Evolutionary conservation across 345 rosid genomes (phyloP).

Genomic region (Syzygium aqueum): DNA sequence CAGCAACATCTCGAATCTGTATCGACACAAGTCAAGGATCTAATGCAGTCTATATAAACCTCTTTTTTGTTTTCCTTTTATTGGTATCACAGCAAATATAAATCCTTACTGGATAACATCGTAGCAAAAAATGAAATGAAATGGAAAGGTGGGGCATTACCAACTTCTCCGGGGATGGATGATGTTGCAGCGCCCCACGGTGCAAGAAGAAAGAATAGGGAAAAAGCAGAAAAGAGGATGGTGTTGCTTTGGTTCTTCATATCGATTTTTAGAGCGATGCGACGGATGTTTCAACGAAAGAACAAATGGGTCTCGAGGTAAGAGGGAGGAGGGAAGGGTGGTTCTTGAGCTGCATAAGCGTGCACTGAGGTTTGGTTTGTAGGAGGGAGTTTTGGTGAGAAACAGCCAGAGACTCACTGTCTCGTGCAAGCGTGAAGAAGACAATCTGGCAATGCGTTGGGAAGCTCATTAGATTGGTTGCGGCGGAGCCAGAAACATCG

Average conservation of each 20-base stretch:
- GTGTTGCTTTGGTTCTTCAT: slow-evolving; percentile 4
- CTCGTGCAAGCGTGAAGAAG: neutral
- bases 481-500: neutral
- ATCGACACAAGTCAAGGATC: neutral
- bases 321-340: neutral
- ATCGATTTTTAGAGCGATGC: neutral
- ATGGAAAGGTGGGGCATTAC: neutral
- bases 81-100: neutral
- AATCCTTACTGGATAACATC: neutral
- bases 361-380: neutral
- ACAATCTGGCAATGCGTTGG: neutral
- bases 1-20: neutral
- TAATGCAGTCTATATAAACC: neutral
- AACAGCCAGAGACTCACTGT: too few relatives aligned
- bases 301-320: neutral
- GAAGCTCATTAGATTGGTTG: neutral
- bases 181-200: neutral
- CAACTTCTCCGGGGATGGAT: slow-evolving; percentile 25
- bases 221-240: neutral
- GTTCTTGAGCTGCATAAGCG: neutral
- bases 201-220: neutral
- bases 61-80: neutral
- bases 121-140: neutral
- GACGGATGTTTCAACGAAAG: neutral
- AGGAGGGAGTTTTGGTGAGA: neutral